Percentiles rank a stretch among this genome's conserved stretches.
Conservation (phyloP, 2,329 filamentous ascomycete genomes). For the Diaporthe humulicola region DNA sequence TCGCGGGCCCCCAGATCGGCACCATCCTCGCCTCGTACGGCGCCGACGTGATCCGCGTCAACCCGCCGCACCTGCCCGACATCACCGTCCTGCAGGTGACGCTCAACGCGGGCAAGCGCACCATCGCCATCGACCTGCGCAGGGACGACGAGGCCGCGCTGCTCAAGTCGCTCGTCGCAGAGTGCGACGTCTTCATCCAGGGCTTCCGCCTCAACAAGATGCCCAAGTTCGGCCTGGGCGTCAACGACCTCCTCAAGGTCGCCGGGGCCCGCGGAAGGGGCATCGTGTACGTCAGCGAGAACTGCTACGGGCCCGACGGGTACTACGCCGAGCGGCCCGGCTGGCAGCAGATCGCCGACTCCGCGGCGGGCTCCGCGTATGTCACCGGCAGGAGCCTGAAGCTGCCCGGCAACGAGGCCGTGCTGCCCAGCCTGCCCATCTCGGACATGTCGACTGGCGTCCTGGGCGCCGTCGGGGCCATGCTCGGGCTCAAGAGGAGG, state of each 20-base stretch:
- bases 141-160: constrained; percentile 4
- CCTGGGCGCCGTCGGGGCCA: constrained; percentile 49
- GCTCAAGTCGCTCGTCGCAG: constrained; percentile 53
- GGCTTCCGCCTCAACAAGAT: constrained; percentile 63
- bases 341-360: constrained; percentile 65
- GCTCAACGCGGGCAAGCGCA: constrained; percentile 62
- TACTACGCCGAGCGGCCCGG: constrained; percentile 59
- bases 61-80: constrained; percentile 57
- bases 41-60: constrained; percentile 61
- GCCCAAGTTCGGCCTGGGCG: constrained; percentile 55
- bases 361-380: constrained; percentile 50
- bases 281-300: constrained; percentile 63
- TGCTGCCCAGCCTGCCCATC: constrained; percentile 50
- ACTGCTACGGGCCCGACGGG: constrained; percentile 64
- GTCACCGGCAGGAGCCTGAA: constrained; percentile 48
- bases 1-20: constrained; percentile 61
- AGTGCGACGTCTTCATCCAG: constrained; percentile 67
- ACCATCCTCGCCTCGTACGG: constrained; percentile 58
- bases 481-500: constrained; percentile 51
- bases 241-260: constrained; percentile 55
- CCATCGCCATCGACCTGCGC: constrained; percentile 59
- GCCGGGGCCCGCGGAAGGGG: constrained; percentile 56
- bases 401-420: constrained; percentile 45
- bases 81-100: constrained; percentile 55
- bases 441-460: constrained; percentile 53